Percentiles rank a stretch among this genome's conserved stretches.
These are phyloP conservation scores for Parachlorella kessleri DNA, from an alignment of 139 green algal genomes.

Conservation along the genomic window DNA sequence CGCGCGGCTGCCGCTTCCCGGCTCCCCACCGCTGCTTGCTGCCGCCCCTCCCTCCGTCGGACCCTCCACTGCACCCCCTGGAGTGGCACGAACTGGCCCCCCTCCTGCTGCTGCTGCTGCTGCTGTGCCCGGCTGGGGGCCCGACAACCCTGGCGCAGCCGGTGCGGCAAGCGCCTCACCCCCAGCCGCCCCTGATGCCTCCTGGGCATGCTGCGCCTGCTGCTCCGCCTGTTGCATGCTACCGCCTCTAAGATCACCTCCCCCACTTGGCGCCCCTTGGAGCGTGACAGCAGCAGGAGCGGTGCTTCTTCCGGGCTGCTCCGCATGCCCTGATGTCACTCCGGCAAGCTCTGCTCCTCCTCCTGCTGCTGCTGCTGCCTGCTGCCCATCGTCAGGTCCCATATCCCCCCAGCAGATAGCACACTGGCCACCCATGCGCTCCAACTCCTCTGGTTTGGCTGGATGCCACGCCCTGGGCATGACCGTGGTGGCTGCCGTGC, in stretches of 20 bases:
- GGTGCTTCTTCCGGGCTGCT: too few species aligned
- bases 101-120: too few species aligned
- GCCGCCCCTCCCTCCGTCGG: too few species aligned
- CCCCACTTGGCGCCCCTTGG: too few species aligned
- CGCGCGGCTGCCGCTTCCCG: not conserved
- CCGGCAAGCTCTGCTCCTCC: too few species aligned
- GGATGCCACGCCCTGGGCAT: conserved; percentile 38
- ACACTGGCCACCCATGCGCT: conserved; percentile 78
- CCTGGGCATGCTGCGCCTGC: not conserved
- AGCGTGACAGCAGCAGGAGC: too few species aligned
- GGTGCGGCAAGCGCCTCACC: not conserved
- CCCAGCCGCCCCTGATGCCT: not conserved
- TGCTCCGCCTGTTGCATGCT: not conserved
- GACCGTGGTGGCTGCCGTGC: conserved; percentile 20
- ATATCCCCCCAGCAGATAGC: conserved; percentile 83
- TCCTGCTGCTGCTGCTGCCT: conserved; percentile 9
- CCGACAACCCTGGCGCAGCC: not conserved
- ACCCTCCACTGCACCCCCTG: not conserved
- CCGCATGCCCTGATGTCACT: too few species aligned
- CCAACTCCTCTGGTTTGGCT: conserved; percentile 65
- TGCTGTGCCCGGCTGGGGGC: too few species aligned
- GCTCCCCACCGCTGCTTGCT: not conserved
- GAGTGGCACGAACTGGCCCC: too few species aligned
- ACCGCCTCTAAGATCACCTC: too few species aligned
- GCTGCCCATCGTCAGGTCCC: conserved; percentile 20